These are phyloP conservation scores for Tieghemiomyces parasiticus DNA, from an alignment of 192 early-diverging fungal genomes.

Conservation along the genomic window DNA sequence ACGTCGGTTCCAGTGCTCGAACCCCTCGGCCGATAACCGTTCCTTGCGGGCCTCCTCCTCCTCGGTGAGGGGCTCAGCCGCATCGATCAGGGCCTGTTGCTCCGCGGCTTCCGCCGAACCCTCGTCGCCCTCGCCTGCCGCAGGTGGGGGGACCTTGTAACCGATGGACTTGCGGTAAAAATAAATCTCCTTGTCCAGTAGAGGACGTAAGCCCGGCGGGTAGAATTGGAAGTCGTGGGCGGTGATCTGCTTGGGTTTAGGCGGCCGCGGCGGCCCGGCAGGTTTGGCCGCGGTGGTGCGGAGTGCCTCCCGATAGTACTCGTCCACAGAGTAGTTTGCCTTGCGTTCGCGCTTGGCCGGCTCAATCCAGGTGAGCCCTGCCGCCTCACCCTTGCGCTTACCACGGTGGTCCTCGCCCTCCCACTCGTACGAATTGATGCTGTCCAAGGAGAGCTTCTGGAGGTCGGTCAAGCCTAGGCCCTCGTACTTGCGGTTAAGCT, in stretches of 20 bases:
- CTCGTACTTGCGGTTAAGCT: conserved; percentile 80
- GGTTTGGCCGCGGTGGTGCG: conserved; percentile 46
- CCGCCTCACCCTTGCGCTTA: conserved; percentile 26
- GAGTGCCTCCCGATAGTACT: conserved; percentile 83
- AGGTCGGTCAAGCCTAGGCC: conserved; percentile 86
- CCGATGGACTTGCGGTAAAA: conserved; percentile 51
- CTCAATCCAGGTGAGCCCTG: conserved; percentile 58
- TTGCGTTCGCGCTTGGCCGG: conserved; percentile 91
- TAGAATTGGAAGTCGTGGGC: conserved; percentile 92
- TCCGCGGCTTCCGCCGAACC: conserved; percentile 21
- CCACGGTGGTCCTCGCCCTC: conserved; percentile 90
- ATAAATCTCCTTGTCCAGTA: conserved; percentile 71
- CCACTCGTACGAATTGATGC: conserved; percentile 76
- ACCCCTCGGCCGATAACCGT: conserved; percentile 45
- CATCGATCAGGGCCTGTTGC: conserved; percentile 76
- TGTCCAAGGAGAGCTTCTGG: conserved; percentile 70
- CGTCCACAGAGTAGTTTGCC: conserved; percentile 79
- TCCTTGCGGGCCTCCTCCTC: conserved; percentile 74
- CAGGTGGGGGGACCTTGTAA: conserved; percentile 59
- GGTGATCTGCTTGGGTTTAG: conserved; percentile 48
- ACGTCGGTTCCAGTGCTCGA: conserved; percentile 78
- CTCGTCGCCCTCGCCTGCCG: too few relatives aligned
- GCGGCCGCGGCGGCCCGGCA: conserved; percentile 39
- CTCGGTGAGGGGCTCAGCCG: conserved; percentile 78
- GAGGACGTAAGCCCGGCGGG: conserved; percentile 53